phyloP scores from a whole-genome alignment of 768 basidiomycete genomes.

The Termitomyces sp. region DNA sequence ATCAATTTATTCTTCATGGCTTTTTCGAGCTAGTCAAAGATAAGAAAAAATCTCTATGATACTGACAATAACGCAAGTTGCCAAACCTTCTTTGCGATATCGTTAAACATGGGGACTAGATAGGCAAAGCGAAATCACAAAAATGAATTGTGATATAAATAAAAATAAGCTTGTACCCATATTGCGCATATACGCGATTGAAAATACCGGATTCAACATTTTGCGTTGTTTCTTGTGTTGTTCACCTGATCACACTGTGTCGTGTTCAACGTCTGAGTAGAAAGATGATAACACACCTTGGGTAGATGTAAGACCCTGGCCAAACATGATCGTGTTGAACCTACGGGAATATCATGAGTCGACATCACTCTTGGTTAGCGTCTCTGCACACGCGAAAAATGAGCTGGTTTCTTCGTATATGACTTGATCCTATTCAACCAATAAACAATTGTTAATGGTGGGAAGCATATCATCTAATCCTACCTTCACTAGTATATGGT shows the following conservation, averaged over 20 bases:
- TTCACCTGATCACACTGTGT: not conserved
- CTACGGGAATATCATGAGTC: not conserved
- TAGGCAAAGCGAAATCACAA: not conserved
- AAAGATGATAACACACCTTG: not conserved
- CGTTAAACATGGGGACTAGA: slow-evolving; percentile 9
- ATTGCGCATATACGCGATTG: slow-evolving; percentile 7
- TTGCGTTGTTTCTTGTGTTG: not conserved
- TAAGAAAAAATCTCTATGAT: not conserved
- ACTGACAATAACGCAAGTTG: not conserved
- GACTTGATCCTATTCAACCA: not conserved
- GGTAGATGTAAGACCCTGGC: slow-evolving; percentile 2
- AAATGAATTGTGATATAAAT: not conserved
- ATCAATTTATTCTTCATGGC: slow-evolving; percentile 1
- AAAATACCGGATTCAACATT: slow-evolving; percentile 10
- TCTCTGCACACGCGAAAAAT: not conserved
- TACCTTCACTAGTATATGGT: slow-evolving; percentile 30
- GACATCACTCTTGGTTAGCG: not conserved
- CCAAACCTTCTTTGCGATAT: slow-evolving; percentile 12
- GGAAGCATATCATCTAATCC: not conserved
- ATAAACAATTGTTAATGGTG: not conserved
- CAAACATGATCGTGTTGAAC: not conserved
- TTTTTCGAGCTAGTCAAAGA: not conserved
- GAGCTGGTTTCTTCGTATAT: slow-evolving; percentile 1
- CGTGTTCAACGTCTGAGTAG: not conserved
- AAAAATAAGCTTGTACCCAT: not conserved